Evolutionary conservation across 768 basidiomycete species (phyloP).

Genomic region (Goffeauzyma gilvescens): DNA sequence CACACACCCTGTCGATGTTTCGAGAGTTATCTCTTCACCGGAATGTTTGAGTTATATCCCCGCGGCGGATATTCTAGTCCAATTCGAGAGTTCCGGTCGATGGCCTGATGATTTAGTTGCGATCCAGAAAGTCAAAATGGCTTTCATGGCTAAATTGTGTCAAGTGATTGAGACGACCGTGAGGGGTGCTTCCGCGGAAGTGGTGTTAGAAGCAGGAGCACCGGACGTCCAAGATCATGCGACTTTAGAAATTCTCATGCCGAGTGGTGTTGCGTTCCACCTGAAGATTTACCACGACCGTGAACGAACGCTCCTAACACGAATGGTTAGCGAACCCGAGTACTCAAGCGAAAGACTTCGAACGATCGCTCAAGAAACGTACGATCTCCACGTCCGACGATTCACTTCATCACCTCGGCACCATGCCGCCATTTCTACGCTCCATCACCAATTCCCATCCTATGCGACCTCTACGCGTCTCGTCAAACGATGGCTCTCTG

Average conservation of each 20-base stretch:
- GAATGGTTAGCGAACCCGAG: constrained; percentile 39
- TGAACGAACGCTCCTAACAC: constrained; percentile 59
- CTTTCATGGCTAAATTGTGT: constrained; percentile 69
- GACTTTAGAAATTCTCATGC: constrained; percentile 55
- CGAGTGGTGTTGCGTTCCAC: constrained; percentile 71
- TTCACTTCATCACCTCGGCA: constrained; percentile 69
- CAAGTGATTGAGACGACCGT: constrained; percentile 42
- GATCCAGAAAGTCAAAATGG: constrained; percentile 83
- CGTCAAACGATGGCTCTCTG: constrained; percentile 77
- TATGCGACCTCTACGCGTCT: constrained; percentile 71
- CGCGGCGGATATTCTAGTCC: constrained; percentile 54
- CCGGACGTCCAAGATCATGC: constrained; percentile 51
- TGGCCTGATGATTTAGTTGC: constrained; percentile 92
- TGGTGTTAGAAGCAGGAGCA: constrained; percentile 12
- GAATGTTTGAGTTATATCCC: constrained; percentile 47
- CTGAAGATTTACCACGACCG: constrained; percentile 72
- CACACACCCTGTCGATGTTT: constrained; percentile 51
- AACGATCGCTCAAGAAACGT: constrained; percentile 19
- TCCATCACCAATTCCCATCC: constrained; percentile 60
- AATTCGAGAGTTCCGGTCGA: constrained; percentile 75
- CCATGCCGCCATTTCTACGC: constrained; percentile 58
- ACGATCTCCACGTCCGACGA: constrained; percentile 44
- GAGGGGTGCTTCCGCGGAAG: constrained; percentile 27
- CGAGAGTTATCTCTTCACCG: constrained; percentile 34
- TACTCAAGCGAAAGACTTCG: constrained; percentile 14